Evolutionary conservation across 441 rosid genomes (phyloP).

Genomic region (Lepidium campestre): DNA sequence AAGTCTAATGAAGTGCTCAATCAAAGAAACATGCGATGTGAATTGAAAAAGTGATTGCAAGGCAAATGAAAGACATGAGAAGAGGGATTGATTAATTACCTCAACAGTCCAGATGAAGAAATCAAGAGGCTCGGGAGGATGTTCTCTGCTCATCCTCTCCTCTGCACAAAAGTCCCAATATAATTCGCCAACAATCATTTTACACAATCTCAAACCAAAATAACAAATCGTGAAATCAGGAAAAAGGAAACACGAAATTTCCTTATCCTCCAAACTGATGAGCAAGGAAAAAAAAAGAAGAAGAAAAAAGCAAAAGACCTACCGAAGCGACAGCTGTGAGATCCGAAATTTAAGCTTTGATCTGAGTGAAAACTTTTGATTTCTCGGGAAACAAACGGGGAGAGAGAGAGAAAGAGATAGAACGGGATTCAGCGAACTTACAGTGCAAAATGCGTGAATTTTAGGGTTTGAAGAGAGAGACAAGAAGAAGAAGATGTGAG

Average conservation of each 20-base stretch:
- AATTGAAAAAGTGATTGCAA: not conserved
- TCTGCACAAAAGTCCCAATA: slow-evolving; percentile 26
- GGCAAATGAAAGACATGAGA: not conserved
- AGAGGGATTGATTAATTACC: slow-evolving; percentile 36
- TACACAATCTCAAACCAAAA: not conserved
- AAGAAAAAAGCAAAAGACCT: not conserved
- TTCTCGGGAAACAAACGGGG: slow-evolving; percentile 32
- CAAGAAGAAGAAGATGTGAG: slow-evolving; percentile 10
- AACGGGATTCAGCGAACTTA: slow-evolving; percentile 12
- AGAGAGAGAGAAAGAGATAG: not conserved
- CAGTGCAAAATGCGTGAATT: slow-evolving; percentile 24
- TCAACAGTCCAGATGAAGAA: slow-evolving; percentile 99
- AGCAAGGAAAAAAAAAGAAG: not conserved
- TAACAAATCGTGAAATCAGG: not conserved
- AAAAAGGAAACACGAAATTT: not conserved
- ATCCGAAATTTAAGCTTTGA: slow-evolving; percentile 31
- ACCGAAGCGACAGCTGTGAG: slow-evolving; percentile 39
- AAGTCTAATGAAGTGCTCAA: not conserved
- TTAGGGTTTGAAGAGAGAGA: slow-evolving; percentile 22
- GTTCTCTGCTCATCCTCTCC: slow-evolving; percentile 71
- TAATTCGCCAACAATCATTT: slow-evolving; percentile 14
- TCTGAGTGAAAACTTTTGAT: slow-evolving; percentile 11
- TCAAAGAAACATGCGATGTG: not conserved
- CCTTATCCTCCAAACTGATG: not conserved
- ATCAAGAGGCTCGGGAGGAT: slow-evolving; percentile 94